phyloP scores from a whole-genome alignment of 1,139 yeast genomes.

The Blastobotrys malaysiensis region DNA sequence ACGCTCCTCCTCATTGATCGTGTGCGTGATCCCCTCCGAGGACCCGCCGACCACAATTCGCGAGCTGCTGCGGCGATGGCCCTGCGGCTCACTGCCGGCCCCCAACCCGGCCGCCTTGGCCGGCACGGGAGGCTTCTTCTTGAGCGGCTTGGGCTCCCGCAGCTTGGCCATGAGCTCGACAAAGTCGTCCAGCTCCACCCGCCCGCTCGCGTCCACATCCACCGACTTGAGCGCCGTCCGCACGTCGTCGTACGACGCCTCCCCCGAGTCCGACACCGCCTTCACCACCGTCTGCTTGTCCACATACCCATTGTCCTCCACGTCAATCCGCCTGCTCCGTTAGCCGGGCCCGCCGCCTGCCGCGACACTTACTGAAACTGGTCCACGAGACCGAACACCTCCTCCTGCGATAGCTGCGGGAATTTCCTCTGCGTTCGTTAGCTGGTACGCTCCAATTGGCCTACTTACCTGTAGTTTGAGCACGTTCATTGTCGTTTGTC shows the following conservation, averaged over 20 bases:
- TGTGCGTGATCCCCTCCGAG: conserved; percentile 90
- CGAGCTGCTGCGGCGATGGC: conserved; percentile 15
- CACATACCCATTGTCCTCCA: conserved; percentile 93
- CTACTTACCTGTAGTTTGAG: conserved; percentile 45
- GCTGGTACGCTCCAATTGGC: conserved; percentile 4
- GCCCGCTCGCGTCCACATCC: conserved; percentile 93
- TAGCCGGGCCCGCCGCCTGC: too few species aligned
- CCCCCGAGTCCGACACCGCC: conserved; percentile 72
- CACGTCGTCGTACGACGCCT: conserved; percentile 82
- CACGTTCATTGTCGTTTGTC: conserved; percentile 42
- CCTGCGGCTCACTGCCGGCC: conserved; percentile 8
- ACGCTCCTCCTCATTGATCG: conserved; percentile 95
- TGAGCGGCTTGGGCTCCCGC: conserved; percentile 29
- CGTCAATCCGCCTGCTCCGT: conserved; percentile 57
- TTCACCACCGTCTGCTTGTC: conserved; percentile 89
- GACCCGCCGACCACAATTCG: conserved; percentile 77
- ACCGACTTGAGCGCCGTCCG: conserved; percentile 89
- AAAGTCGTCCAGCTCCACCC: conserved; percentile 92
- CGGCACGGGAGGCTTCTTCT: conserved; percentile 18
- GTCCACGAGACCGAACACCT: conserved; percentile 77
- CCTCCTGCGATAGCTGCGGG: conserved; percentile 81
- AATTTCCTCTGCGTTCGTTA: conserved; percentile 54
- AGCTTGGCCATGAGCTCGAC: conserved; percentile 59
- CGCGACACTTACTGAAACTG: conserved; percentile 50
- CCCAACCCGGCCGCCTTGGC: conserved; percentile 16